Conservation (phyloP, 106 monocot genomes). For the Acorus gramineus region DNA sequence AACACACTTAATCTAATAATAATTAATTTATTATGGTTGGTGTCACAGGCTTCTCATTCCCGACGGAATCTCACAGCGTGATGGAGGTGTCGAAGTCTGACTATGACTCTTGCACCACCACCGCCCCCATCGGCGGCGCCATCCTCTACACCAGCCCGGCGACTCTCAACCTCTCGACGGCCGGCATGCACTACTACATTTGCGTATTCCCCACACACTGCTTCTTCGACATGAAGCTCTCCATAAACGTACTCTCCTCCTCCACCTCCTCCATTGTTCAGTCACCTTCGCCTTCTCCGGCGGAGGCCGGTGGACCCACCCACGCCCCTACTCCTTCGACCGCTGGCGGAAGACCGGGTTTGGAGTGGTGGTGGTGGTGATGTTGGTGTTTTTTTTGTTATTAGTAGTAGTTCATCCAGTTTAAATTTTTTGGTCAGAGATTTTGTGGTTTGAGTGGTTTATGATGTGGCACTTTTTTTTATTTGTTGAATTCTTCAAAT, state of each 20-base stretch:
- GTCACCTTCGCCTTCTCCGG: background rate
- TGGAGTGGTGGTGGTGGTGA: background rate
- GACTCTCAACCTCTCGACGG: constrained; percentile 11
- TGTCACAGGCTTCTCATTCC: constrained; percentile 20
- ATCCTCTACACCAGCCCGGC: constrained; percentile 26
- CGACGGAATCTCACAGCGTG: constrained; percentile 18
- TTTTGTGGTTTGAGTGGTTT: too few relatives aligned
- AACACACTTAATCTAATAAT: too few relatives aligned
- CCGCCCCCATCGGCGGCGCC: constrained; percentile 9
- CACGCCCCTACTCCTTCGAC: too few relatives aligned
- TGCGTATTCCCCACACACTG: constrained; percentile 28
- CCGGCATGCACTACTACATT: constrained; percentile 24
- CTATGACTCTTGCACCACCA: constrained; percentile 19
- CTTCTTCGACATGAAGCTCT: constrained; percentile 18
- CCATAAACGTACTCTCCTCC: constrained; percentile 15
- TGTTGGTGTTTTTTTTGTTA: too few relatives aligned
- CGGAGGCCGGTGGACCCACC: background rate
- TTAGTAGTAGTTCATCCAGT: too few relatives aligned
- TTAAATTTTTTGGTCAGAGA: background rate
- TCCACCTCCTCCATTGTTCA: background rate
- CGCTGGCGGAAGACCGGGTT: background rate
- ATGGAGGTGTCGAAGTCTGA: constrained; percentile 15
- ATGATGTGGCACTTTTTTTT: too few relatives aligned
- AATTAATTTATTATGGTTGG: background rate
- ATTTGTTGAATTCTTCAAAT: too few relatives aligned